Base-by-base conservation (phyloP, 306 rosid species). In the Alnus glutinosa region DNA sequence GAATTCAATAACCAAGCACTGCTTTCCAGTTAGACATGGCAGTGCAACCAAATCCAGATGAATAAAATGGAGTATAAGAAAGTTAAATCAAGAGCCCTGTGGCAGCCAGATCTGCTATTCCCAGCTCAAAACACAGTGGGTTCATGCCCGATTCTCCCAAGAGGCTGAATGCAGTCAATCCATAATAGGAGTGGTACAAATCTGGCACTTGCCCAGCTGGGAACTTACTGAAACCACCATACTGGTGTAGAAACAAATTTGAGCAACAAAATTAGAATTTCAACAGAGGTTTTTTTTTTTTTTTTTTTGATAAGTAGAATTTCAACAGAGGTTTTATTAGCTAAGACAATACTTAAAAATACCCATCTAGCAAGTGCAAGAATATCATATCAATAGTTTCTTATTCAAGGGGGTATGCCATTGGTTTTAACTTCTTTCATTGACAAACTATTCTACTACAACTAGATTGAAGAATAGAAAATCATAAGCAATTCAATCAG, bases 151-250 rank as follows among this genome's bases (percentile, higher is more conserved):
- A 89, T 84, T 95, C 97, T 87, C 87, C 92, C 85, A 91, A 66
- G 52, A 95, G 82, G 87, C 99, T 89, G 92, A 95, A 91, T 70
- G 97, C 94, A 18, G 96, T 84, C 48, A 88, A 79, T 75, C 98
- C 97, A 74, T 93, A 95, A 81, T 83, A 93, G 50, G 97, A 84
- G 88, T 95, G 98, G 78, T 94, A 93, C 19, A 95, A 78, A 78
- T 95, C 97, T 7, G 98, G 94, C 66, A 84, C 44, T 13, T 84
- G 79, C 69, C 87, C 28, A 23, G 28, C 87, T 3, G 97, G 98
- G 59, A 85, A 87, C 90, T 95, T 95, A 71, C 95, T 82, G 90
- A 93, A 93, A 75, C 99, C 98, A 66, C 98, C 99, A 80, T 84
- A 91, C 99, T 95, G 85, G 19, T 71, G 51, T 70, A 77, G 76